A percentile compares a stretch with the other conserved stretches of the same genome.
These are phyloP conservation scores for Kwoniella sp. DNA, from an alignment of 768 basidiomycete genomes.

Conservation along the genomic window DNA sequence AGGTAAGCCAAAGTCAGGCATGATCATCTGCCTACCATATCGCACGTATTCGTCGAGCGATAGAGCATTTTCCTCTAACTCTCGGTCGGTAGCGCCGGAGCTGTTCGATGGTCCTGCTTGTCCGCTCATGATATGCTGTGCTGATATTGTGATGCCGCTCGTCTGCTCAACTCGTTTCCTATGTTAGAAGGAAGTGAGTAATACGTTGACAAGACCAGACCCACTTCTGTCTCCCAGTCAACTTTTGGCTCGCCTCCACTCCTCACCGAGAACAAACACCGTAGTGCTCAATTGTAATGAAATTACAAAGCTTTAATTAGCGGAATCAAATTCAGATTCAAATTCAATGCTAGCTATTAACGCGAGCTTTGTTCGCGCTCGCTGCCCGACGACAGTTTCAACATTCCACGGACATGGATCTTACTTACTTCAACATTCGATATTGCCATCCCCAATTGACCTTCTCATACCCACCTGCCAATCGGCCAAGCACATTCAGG, in stretches of 20 bases:
- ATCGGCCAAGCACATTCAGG: neutral
- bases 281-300: neutral
- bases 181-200: no score
- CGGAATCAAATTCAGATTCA: conserved; percentile 13
- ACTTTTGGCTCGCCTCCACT: conserved; percentile 22
- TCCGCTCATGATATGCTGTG: neutral
- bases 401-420: no score
- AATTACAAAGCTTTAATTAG: conserved; percentile 1
- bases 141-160: neutral
- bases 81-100: neutral
- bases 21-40: conserved; percentile 96
- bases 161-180: no score
- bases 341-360: no score
- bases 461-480: neutral
- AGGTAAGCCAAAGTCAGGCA: conserved; percentile 80
- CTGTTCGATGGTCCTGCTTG: neutral
- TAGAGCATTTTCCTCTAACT: conserved; percentile 31
- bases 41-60: conserved; percentile 71
- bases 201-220: no score
- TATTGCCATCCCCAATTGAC: no score
- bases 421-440: no score
- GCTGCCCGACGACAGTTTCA: neutral
- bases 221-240: neutral
- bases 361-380: neutral
- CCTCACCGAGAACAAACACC: neutral